These are phyloP conservation scores for Trametes gibbosa DNA, from an alignment of 768 basidiomycete species.

Conservation along the genomic window DNA sequence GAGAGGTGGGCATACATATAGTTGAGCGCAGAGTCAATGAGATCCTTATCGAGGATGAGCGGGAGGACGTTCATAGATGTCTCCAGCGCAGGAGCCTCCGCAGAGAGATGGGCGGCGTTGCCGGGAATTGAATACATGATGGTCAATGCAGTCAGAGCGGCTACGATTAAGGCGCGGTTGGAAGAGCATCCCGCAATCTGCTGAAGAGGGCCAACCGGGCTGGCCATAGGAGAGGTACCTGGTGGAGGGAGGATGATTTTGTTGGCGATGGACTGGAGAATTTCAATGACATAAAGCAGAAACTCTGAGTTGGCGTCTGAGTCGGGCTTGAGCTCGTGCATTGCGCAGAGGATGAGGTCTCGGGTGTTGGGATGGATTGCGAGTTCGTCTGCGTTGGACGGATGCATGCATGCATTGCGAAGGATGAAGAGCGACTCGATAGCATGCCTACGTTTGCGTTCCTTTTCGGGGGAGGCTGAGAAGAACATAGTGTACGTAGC, in stretches of 20 bases:
- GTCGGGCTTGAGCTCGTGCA: conserved; percentile 58
- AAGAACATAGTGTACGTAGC: conserved; percentile 50
- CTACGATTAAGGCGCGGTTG: conserved; percentile 76
- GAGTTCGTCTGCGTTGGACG: conserved; percentile 63
- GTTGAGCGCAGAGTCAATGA: conserved; percentile 71
- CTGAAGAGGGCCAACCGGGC: conserved; percentile 57
- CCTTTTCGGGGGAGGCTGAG: conserved; percentile 47
- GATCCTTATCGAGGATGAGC: conserved; percentile 62
- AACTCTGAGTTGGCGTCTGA: conserved; percentile 73
- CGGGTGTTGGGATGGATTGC: conserved; percentile 57
- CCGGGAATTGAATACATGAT: conserved; percentile 58
- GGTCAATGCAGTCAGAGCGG: conserved; percentile 58
- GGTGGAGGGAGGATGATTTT: conserved; percentile 39
- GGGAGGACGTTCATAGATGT: conserved; percentile 72
- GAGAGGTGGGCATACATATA: conserved; percentile 76
- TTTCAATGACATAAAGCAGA: conserved; percentile 66
- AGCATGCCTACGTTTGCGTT: conserved; percentile 68
- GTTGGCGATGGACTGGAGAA: conserved; percentile 61
- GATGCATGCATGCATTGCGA: conserved; percentile 77
- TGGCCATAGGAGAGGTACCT: conserved; percentile 31
- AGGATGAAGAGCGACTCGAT: conserved; percentile 82
- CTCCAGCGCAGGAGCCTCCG: conserved; percentile 57
- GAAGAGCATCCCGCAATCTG: conserved; percentile 53
- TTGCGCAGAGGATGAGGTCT: conserved; percentile 60
- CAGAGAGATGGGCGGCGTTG: conserved; percentile 52